phyloP scores from a whole-genome alignment of 768 basidiomycete genomes.

The Rhizopogon vinicolor region DNA sequence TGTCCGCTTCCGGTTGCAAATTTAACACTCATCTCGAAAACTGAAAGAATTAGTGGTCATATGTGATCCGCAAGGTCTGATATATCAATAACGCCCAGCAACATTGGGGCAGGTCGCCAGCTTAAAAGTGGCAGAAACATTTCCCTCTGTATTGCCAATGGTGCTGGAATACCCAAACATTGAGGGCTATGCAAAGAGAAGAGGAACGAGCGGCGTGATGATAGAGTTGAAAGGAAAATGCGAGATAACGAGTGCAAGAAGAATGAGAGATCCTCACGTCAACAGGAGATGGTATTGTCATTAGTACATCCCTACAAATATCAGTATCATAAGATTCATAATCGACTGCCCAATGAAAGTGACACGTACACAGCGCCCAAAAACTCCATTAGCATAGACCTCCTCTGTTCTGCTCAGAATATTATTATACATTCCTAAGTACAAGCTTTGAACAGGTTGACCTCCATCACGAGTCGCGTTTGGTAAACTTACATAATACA shows the following conservation, averaged over 20 bases:
- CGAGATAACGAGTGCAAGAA: constrained; percentile 60
- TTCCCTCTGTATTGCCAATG: constrained; percentile 11
- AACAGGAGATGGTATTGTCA: too few relatives aligned
- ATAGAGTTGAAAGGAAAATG: constrained; percentile 39
- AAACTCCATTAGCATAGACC: constrained; percentile 67
- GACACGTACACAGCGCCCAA: constrained; percentile 58
- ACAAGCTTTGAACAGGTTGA: constrained; percentile 26
- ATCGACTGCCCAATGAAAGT: not conserved
- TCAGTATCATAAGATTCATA: not conserved
- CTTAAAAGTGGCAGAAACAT: constrained; percentile 23
- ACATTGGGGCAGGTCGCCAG: constrained; percentile 59
- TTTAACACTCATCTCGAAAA: constrained; percentile 43
- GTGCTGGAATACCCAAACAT: not conserved
- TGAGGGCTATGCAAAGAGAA: constrained; percentile 15
- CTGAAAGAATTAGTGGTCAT: constrained; percentile 35
- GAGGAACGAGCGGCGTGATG: constrained; percentile 17
- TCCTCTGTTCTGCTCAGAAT: constrained; percentile 62
- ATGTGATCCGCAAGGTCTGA: constrained; percentile 42
- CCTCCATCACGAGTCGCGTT: not conserved
- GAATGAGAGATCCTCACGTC: constrained; percentile 63
- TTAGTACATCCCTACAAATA: constrained; percentile 50
- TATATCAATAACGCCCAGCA: constrained; percentile 49
- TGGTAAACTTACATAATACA: too few relatives aligned
- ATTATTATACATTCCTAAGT: constrained; percentile 37
- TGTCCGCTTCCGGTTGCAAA: constrained; percentile 15